A percentile compares a stretch with the other conserved stretches of the same genome.
Evolutionary conservation across 2,329 filamentous ascomycete genomes (phyloP).

Genomic region (Bipolaris bicolor): DNA sequence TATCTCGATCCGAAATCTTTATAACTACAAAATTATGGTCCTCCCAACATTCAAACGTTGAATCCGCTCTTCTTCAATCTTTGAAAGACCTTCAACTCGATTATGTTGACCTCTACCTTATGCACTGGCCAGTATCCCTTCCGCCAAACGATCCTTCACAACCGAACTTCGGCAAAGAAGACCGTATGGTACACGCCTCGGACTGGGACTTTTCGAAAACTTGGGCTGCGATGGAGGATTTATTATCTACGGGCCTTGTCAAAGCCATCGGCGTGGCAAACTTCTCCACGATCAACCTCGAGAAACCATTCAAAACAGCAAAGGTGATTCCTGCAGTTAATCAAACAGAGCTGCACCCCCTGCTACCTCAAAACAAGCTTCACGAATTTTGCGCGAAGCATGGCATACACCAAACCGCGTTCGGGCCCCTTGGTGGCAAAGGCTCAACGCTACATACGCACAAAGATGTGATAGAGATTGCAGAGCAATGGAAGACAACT

Average conservation of each 20-base stretch:
- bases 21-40: slow-evolving; percentile 88
- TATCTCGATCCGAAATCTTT: slow-evolving; percentile 30
- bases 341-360: slow-evolving; percentile 24
- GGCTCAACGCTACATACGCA: background rate
- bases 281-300: slow-evolving; percentile 43
- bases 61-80: slow-evolving; percentile 73
- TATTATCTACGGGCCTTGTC: slow-evolving; percentile 34
- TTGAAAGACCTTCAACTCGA: slow-evolving; percentile 79
- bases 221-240: slow-evolving; percentile 41
- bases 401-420: slow-evolving; percentile 18
- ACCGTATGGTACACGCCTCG: background rate
- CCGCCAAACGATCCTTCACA: background rate
- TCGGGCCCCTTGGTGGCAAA: slow-evolving; percentile 16
- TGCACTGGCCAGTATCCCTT: slow-evolving; percentile 77
- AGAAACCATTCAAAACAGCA: slow-evolving; percentile 56
- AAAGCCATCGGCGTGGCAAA: slow-evolving; percentile 29
- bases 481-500: slow-evolving; percentile 66
- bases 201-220: slow-evolving; percentile 18
- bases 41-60: slow-evolving; percentile 76
- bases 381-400: slow-evolving; percentile 11
- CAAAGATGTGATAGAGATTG: slow-evolving; percentile 47
- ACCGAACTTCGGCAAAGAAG: background rate
- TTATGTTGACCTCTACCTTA: slow-evolving; percentile 88
- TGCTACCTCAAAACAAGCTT: slow-evolving; percentile 17
- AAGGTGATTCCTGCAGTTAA: slow-evolving; percentile 24